phyloP scores from a whole-genome alignment of 352 stramenopile genomes.

The Phytophthora crassamura region DNA sequence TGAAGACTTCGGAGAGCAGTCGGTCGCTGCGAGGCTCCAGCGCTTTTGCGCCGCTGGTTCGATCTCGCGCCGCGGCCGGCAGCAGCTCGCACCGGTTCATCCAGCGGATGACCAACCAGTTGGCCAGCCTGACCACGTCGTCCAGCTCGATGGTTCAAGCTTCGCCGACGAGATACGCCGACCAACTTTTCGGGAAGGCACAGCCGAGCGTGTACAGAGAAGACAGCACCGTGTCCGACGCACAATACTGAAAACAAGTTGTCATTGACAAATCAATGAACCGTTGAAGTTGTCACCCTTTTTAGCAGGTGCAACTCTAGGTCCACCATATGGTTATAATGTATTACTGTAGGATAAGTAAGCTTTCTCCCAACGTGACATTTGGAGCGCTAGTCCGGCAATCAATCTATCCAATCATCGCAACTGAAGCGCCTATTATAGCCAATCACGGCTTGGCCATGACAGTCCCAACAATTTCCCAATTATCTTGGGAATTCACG shows the following conservation, averaged over 20 bases:
- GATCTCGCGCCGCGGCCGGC: conserved; percentile 6
- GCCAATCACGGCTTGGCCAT: no score
- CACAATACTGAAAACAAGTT: conserved; percentile 13
- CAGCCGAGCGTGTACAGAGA: conserved; percentile 25
- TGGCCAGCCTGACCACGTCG: conserved; percentile 25
- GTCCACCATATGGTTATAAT: no score
- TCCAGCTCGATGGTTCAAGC: conserved; percentile 16
- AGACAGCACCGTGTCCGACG: conserved; percentile 34
- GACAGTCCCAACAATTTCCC: no score
- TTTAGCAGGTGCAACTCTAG: no score
- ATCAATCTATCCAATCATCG: no score
- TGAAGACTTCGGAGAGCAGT: conserved; percentile 31
- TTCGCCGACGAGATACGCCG: conserved; percentile 36
- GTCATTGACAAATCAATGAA: conserved; percentile 7
- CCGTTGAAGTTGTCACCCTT: neutral
- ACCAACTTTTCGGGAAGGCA: conserved; percentile 31
- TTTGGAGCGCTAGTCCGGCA: no score
- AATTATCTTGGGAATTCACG: no score
- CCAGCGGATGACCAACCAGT: conserved; percentile 36
- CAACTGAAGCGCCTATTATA: no score
- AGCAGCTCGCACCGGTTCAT: conserved; percentile 37
- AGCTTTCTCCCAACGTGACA: no score
- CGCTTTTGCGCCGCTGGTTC: conserved; percentile 8
- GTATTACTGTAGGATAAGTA: no score
- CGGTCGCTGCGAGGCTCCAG: conserved; percentile 17